Percentiles rank a stretch among this genome's conserved stretches.
phyloP scores from a whole-genome alignment of 257 asterid species.

The Primulina tabacum region DNA sequence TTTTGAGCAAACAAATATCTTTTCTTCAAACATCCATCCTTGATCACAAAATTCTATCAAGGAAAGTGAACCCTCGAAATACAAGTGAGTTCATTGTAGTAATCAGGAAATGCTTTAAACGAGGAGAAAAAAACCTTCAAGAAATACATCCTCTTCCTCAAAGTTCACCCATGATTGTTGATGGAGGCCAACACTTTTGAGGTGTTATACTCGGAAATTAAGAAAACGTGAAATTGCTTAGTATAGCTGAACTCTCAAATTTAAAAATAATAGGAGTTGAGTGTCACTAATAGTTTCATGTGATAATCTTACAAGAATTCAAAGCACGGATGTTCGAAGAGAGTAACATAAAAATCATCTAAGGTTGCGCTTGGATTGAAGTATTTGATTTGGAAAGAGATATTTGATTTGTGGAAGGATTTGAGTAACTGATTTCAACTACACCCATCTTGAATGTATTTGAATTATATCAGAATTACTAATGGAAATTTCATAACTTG shows the following conservation, averaged over 20 bases:
- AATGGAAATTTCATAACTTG: no score
- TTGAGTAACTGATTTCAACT: no score
- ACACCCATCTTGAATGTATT: no score
- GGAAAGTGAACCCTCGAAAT: neutral
- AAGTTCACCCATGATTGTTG: neutral
- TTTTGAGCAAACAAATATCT: neutral
- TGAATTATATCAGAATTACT: no score
- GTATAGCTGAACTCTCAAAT: neutral
- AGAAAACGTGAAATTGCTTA: neutral
- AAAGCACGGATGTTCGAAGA: neutral
- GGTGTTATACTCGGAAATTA: neutral
- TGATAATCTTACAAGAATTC: neutral
- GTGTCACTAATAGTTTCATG: neutral
- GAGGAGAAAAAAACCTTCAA: neutral
- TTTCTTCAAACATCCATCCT: neutral
- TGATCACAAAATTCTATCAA: neutral
- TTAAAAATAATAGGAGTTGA: neutral
- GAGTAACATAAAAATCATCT: neutral
- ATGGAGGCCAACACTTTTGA: neutral
- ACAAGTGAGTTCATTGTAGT: neutral
- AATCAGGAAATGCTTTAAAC: neutral
- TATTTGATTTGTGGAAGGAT: no score
- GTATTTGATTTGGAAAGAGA: no score
- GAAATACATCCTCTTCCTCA: neutral
- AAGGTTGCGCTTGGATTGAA: no score